Base-by-base conservation (phyloP, 768 basidiomycete genomes). In the Amanita pseudoporphyria region DNA sequence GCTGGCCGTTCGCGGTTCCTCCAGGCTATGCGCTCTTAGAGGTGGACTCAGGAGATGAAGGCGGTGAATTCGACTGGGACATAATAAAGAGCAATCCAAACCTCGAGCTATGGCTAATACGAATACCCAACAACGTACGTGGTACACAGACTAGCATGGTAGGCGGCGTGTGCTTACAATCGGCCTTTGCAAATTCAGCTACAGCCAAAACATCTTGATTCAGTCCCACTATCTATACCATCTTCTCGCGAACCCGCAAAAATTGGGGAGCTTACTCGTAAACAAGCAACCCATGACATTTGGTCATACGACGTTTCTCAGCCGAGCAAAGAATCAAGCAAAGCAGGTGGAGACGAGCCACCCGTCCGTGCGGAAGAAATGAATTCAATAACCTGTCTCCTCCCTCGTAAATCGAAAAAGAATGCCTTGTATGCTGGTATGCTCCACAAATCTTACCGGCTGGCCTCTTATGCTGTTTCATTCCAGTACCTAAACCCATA, bases 1-100 rank as follows among this genome's bases (percentile, higher is more conserved):
- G 74, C 47, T 82, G 81, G 79, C 77, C 70, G 0, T 87, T 80
- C 56, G 58, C 67, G 52, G 81, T 84, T 0, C 84, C 84, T 6
- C 52, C 63, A 1, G 81, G 76, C 6, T 65, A 71, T n/a, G 62
- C 67, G 6, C 60, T 73, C 13, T 24, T 35, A 10, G 40, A 43
- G 12, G 22, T 9, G n/a, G 19, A 3, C 22, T 32, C 30, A 19
- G 58, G 82, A n/a, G 69, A 78, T 42, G 62, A 73, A 51, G 55
- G 63, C 24, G 64, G 73, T 51, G 69, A 71, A 2, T 84, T 84
- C 56, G 85, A 87, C 56, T 88, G 84, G 84, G 82, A 83, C 51
- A 63, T 67, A 5, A 53, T 89, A 4, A 69, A 76, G 9, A 58
- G 71, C 2, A 63, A 74, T 44, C 71, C 82, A 22, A 76, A 87